phyloP scores from a whole-genome alignment of 1,284 basidiomycete genomes.

The Golubevia pallescens region DNA sequence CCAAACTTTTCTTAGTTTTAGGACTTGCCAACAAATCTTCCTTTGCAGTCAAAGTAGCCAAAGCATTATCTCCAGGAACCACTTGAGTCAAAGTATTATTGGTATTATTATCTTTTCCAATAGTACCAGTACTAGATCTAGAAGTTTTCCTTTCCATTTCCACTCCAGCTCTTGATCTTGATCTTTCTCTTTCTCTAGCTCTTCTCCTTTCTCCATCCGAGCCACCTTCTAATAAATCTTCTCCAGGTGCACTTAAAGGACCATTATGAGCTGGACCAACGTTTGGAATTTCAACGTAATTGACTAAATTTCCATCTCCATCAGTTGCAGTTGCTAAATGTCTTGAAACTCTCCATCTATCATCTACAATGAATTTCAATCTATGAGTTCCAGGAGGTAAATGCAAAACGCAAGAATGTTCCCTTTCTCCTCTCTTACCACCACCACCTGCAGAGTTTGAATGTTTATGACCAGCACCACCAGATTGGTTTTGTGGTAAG shows the following conservation, averaged over 20 bases:
- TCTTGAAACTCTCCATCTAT: conserved; percentile 76
- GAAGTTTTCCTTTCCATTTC: conserved; percentile 4
- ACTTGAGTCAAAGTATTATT: no score
- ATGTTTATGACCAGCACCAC: no score
- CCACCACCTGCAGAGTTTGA: no score
- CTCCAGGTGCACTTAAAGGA: conserved; percentile 47
- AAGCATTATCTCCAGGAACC: no score
- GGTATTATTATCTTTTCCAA: not conserved
- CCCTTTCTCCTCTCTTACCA: conserved; percentile 3
- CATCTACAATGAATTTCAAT: conserved; percentile 94
- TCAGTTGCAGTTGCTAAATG: conserved; percentile 83
- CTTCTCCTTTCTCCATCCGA: conserved; percentile 17
- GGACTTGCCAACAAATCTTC: no score
- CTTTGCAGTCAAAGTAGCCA: no score
- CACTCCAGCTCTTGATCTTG: not conserved
- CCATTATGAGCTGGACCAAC: conserved; percentile 46
- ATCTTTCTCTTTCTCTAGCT: conserved; percentile 9
- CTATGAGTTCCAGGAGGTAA: conserved; percentile 87
- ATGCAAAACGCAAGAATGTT: conserved; percentile 51
- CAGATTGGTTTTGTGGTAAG: conserved; percentile 26
- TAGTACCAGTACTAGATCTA: not conserved
- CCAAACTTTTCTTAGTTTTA: no score
- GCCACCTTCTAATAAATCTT: conserved; percentile 28
- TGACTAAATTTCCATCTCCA: conserved; percentile 91
- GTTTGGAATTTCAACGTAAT: conserved; percentile 71